phyloP scores from a whole-genome alignment of 345 rosid species.

The Luvunga scandens region DNA sequence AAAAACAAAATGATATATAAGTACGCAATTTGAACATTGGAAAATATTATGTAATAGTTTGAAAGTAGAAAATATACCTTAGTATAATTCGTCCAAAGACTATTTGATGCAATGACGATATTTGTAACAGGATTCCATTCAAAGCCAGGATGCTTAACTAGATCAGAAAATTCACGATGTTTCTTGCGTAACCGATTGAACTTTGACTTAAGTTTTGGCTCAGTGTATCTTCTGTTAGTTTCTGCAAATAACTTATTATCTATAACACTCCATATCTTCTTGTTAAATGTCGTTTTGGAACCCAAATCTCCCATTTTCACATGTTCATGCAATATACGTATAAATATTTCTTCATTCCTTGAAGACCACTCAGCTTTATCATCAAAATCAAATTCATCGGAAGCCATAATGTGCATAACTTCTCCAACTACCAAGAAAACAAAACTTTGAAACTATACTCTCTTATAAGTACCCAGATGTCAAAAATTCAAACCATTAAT shows the following conservation, averaged over 20 bases:
- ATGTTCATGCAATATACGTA: slow-evolving; percentile 3
- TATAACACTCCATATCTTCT: neutral
- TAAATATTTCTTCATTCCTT: neutral
- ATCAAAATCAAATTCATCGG: neutral
- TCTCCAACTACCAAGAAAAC: neutral
- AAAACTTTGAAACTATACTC: neutral
- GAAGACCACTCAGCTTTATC: slow-evolving; percentile 8
- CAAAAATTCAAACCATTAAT: neutral
- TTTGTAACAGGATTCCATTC: neutral
- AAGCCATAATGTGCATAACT: neutral
- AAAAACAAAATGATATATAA: neutral
- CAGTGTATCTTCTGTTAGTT: slow-evolving; percentile 1
- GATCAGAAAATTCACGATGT: slow-evolving; percentile 3
- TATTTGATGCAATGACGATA: neutral
- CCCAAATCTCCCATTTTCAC: neutral
- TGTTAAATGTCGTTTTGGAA: neutral
- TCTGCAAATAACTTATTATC: neutral
- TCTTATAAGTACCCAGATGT: neutral
- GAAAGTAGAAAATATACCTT: neutral
- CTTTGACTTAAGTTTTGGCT: slow-evolving; percentile 9
- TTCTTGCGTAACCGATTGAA: slow-evolving; percentile 1
- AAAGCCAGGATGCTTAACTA: slow-evolving; percentile 10
- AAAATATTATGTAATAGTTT: no score
- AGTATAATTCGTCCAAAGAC: neutral
- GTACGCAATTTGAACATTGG: neutral